Percentiles rank a stretch among this genome's conserved stretches.
These are phyloP conservation scores for Ophiostoma himal-ulmi DNA, from an alignment of 2,329 filamentous ascomycete species.

Conservation along the genomic window DNA sequence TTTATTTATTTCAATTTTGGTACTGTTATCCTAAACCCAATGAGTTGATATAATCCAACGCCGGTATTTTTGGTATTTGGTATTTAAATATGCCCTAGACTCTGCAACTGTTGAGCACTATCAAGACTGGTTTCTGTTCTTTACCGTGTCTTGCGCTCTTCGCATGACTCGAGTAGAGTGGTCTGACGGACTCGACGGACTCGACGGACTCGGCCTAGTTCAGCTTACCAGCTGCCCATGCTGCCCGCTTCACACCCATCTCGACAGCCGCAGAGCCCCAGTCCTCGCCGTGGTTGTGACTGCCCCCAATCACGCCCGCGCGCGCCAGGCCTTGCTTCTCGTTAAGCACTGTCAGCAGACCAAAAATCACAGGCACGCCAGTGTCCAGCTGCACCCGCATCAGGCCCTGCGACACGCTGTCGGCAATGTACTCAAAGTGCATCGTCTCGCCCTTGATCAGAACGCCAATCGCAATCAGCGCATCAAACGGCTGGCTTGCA, in stretches of 20 bases:
- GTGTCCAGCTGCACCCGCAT: conserved; percentile 92
- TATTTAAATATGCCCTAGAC: not conserved
- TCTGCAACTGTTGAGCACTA: not conserved
- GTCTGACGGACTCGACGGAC: not conserved
- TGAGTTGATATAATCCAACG: conserved; percentile 13
- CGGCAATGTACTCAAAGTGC: conserved; percentile 98
- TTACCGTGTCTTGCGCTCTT: not conserved
- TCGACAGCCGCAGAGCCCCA: conserved; percentile 95
- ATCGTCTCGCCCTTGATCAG: conserved; percentile 98
- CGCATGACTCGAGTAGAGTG: not conserved
- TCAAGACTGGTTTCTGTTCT: not conserved
- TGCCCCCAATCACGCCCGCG: conserved; percentile 62
- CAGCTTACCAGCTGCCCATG: conserved; percentile 69
- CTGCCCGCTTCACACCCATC: conserved; percentile 78
- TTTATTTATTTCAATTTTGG: not conserved
- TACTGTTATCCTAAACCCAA: not conserved
- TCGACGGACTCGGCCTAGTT: conserved; percentile 26
- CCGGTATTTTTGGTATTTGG: not conserved
- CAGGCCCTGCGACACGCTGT: conserved; percentile 81
- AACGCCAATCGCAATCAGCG: conserved; percentile 89
- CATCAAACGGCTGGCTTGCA: conserved; percentile 65
- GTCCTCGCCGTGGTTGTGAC: conserved; percentile 93
- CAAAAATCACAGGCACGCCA: conserved; percentile 85
- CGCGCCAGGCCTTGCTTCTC: conserved; percentile 83
- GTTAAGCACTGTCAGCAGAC: conserved; percentile 78